Evolutionary conservation across 257 asterid species (phyloP).

Genomic region (Solanum clarkiae): DNA sequence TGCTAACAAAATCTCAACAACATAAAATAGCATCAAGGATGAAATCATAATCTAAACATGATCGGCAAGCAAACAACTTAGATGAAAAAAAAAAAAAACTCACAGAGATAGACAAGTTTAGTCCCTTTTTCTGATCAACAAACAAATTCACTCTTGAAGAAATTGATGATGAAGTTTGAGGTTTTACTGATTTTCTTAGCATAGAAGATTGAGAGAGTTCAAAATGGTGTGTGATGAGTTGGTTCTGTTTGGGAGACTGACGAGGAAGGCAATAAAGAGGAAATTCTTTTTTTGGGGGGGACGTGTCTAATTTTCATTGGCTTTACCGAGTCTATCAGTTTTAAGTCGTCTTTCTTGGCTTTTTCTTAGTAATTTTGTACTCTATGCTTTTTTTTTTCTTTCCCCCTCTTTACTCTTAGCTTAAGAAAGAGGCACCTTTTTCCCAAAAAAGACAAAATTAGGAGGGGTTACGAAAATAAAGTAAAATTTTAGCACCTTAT

Average conservation of each 20-base stretch:
- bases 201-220: background rate
- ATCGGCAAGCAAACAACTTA: background rate
- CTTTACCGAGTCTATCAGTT: background rate
- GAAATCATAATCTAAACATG: background rate
- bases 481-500: background rate
- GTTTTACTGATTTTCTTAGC: background rate
- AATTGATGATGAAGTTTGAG: background rate
- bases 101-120: background rate
- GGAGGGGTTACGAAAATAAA: background rate
- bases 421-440: background rate
- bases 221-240: background rate
- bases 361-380: background rate
- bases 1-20: background rate
- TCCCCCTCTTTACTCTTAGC: background rate
- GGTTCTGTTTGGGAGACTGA: background rate
- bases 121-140: background rate
- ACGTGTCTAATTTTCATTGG: background rate
- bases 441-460: background rate
- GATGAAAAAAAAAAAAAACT: background rate
- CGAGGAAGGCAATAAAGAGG: background rate
- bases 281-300: background rate
- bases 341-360: background rate
- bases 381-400: accelerated
- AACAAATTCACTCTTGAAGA: background rate
- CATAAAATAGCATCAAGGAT: background rate